Percentiles rank a stretch among this genome's conserved stretches.
Conservation (phyloP, 2,329 filamentous ascomycete genomes). For the Hypoxylon sp. region DNA sequence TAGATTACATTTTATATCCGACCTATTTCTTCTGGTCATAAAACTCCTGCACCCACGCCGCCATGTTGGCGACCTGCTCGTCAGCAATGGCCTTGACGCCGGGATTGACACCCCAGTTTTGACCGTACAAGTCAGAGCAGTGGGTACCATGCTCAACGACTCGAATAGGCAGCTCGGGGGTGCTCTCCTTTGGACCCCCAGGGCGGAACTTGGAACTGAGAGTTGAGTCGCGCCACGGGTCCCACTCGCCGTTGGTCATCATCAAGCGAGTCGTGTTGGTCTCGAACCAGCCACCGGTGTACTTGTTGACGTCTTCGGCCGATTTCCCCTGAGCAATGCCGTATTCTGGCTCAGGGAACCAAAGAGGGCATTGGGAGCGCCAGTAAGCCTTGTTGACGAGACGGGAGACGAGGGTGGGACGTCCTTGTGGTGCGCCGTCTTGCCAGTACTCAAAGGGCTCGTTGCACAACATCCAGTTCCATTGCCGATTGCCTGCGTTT, state of each 20-base stretch:
- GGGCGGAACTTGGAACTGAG: constrained; percentile 58
- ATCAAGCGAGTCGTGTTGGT: constrained; percentile 59
- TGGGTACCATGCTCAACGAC: constrained; percentile 58
- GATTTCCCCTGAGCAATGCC: constrained; percentile 55
- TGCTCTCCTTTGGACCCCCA: constrained; percentile 57
- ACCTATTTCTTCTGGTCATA: constrained; percentile 53
- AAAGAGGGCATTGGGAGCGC: constrained; percentile 61
- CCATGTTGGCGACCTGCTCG: constrained; percentile 66
- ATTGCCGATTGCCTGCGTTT: constrained; percentile 66
- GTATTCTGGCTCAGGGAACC: constrained; percentile 61
- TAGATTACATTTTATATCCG: constrained; percentile 15
- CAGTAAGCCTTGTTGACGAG: constrained; percentile 57
- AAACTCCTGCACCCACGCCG: constrained; percentile 69
- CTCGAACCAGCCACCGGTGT: constrained; percentile 61
- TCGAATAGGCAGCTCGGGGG: constrained; percentile 53
- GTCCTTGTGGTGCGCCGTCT: constrained; percentile 62
- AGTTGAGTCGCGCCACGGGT: constrained; percentile 60
- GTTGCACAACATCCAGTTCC: constrained; percentile 71
- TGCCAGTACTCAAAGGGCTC: constrained; percentile 61
- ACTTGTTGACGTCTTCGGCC: constrained; percentile 55
- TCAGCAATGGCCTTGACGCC: constrained; percentile 66
- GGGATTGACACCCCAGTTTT: constrained; percentile 66
- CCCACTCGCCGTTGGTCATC: constrained; percentile 59
- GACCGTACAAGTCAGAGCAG: constrained; percentile 58
- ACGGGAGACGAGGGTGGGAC: constrained; percentile 60